Conservation (phyloP, 1,139 yeast species). For the Diutina scorzettiae region DNA sequence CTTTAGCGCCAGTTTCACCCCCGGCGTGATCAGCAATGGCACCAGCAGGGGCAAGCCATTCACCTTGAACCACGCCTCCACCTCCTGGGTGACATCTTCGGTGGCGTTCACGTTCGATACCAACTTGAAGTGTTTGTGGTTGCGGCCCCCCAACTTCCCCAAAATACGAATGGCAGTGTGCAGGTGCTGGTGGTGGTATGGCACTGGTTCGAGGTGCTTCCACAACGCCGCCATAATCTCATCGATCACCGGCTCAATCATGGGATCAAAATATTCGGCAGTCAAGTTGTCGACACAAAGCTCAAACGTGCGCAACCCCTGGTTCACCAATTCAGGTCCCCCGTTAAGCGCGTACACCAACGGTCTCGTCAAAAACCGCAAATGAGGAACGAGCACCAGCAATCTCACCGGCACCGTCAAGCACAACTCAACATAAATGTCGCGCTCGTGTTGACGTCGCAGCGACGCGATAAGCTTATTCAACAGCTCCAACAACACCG, state of each 20-base stretch:
- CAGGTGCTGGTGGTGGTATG: conserved; percentile 86
- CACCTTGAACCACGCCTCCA: conserved; percentile 55
- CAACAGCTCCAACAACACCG: conserved; percentile 72
- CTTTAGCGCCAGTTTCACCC: conserved; percentile 61
- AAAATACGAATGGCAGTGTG: conserved; percentile 88
- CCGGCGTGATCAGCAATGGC: conserved; percentile 73
- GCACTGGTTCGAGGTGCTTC: conserved; percentile 84
- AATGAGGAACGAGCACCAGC: conserved; percentile 86
- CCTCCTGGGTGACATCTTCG: conserved; percentile 52
- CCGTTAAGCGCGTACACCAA: conserved; percentile 85
- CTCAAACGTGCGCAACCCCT: conserved; percentile 88
- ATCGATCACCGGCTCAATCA: conserved; percentile 87
- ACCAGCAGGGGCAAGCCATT: conserved; percentile 54
- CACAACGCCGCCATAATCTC: conserved; percentile 91
- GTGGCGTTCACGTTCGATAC: conserved; percentile 51
- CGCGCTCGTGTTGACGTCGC: conserved; percentile 81
- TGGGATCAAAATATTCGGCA: conserved; percentile 94
- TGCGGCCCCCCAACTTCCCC: conserved; percentile 94
- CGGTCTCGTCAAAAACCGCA: conserved; percentile 81
- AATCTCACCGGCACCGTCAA: conserved; percentile 90
- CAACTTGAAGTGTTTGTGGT: conserved; percentile 71
- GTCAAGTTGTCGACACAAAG: conserved; percentile 95
- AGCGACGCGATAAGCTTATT: conserved; percentile 78
- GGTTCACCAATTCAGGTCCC: conserved; percentile 81
- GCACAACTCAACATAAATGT: conserved; percentile 87